Evolutionary conservation across 352 stramenopile genomes (phyloP), one percentile per base, ranked within the genome.

Genomic region (Globisporangium solare): DNA sequence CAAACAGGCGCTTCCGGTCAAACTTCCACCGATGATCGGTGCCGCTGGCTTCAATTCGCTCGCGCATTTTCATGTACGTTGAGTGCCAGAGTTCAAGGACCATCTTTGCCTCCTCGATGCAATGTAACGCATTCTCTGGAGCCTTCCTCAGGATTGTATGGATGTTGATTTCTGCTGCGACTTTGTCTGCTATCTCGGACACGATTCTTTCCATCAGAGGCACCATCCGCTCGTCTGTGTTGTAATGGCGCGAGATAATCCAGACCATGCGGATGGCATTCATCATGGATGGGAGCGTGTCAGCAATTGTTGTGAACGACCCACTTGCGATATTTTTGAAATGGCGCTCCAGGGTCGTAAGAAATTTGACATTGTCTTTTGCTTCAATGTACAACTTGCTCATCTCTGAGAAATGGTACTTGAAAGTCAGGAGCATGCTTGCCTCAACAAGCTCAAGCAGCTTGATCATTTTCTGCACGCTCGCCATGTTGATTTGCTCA

Each of bases 201-300:
- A 90, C 95, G 47, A 98, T 98, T 7, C 93, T 79, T 68, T 98
- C 93, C 93, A 98, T 98, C 12, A 98, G 75, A 13, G 92, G 92
- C 41, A 97, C 86, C 90, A 98, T 98, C 4, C 94, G 79, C 58
- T 98, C 91, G 52, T 98, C 95, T n/a, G 90, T 98, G 62, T 98
- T 98, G 75, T 98, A 98, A 60, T 98, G 94, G 0, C 95, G 71
- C 21, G 94, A 98, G 49, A 98, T 98, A 62, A 98, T 97, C 95
- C 95, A 98, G 12, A 98, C 92, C 94, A 98, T 98, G 2, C 89
- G 86, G 45, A 98, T 96, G 1, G 91, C 91, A 57, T 97, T 98
- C 86, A 98, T 97, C 94, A 98, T 98, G 3, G 89, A 96, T 20
- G 86, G 90, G 7, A 98, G 61, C 27, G 91, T 98, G 51, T 98